phyloP scores from a whole-genome alignment of 2,329 filamentous ascomycete genomes.

The Cladosporium sp. region DNA sequence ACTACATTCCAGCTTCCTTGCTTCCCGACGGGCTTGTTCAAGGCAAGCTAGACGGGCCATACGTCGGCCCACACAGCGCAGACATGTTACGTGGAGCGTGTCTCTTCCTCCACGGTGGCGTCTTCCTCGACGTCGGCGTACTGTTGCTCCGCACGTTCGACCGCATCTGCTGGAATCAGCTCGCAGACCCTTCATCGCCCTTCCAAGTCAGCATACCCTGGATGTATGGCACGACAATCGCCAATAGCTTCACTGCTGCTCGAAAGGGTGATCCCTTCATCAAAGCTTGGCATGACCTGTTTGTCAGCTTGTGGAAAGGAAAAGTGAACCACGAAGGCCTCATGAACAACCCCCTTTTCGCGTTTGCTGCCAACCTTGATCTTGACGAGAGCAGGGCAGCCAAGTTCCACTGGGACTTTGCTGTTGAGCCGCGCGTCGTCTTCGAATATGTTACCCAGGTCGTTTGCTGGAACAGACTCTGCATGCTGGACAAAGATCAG shows the following conservation, averaged over 20 bases:
- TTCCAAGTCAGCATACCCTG: slow-evolving; percentile 31
- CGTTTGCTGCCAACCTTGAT: slow-evolving; percentile 11
- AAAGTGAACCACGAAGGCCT: slow-evolving; percentile 14
- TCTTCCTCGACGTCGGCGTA: slow-evolving; percentile 40
- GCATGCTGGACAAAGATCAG: slow-evolving; percentile 13
- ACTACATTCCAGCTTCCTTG: slow-evolving; percentile 34
- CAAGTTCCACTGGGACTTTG: slow-evolving; percentile 19
- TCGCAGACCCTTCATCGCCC: slow-evolving; percentile 35
- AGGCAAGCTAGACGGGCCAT: slow-evolving; percentile 42
- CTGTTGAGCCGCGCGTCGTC: slow-evolving; percentile 12
- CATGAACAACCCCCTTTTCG: slow-evolving; percentile 15
- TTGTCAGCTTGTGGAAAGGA: slow-evolving; percentile 14
- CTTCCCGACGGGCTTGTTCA: slow-evolving; percentile 39
- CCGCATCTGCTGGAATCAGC: slow-evolving; percentile 36
- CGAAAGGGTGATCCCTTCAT: slow-evolving; percentile 40
- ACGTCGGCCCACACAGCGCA: slow-evolving; percentile 42
- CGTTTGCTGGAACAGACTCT: slow-evolving; percentile 17
- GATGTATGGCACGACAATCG: slow-evolving; percentile 27
- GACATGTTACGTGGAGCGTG: slow-evolving; percentile 47
- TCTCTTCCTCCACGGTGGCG: slow-evolving; percentile 38
- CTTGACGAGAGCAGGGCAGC: slow-evolving; percentile 12
- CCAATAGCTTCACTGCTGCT: slow-evolving; percentile 44
- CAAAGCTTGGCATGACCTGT: slow-evolving; percentile 17
- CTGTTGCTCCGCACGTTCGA: slow-evolving; percentile 38
- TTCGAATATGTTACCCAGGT: slow-evolving; percentile 19